Evolutionary conservation across 2,329 filamentous ascomycete genomes (phyloP), one percentile per base, ranked within the genome.

Genomic region (Trichoderma sp.): DNA sequence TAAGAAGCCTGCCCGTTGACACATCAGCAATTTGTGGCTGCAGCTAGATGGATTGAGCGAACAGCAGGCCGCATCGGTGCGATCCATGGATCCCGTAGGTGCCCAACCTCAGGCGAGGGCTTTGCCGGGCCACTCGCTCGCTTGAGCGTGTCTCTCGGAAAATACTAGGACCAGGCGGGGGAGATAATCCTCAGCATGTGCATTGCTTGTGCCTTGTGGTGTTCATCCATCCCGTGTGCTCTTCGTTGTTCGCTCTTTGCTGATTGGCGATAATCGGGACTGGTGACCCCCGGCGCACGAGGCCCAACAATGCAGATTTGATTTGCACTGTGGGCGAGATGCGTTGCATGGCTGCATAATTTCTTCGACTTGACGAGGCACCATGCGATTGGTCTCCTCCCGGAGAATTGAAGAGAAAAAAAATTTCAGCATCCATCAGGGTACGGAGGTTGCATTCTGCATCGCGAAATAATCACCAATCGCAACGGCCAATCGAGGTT

Each of bases 321-420:
- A 49, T 49, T 43, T 57, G 53, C 63, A 67, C 55, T 59, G 64
- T 59, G 64, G 55, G 35, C 55, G 35, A 52, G 64, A 59, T 52
- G 64, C 64, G n/a, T 43, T 67, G 64, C 63, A 37, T 66, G 58
- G 63, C 55, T 59, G 63, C 55, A 67, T 67, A 67, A 67, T 67
- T 66, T 59, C 64, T 67, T 67, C 55, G 55, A 59, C 64, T 33
- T 67, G 61, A 67, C 64, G 64, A 67, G 64, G 64, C 64, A 67
- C 14, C 55, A 21, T 21, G 4, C 24, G 14, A 67, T 67, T 67
- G 64, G 64, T 31, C 40, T 52, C 40, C 14, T 52, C 29, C 29
- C 19, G 56, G 29, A 37, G 43, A 43, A 52, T 31, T 27, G 43
- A 52, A 47, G 19, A n/a, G 37, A 40, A 13, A 55, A 31, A 14